Evolutionary conservation across 2,329 filamentous ascomycete genomes (phyloP), one percentile per base, ranked within the genome.

Genomic region (Cladosporium sp.): DNA sequence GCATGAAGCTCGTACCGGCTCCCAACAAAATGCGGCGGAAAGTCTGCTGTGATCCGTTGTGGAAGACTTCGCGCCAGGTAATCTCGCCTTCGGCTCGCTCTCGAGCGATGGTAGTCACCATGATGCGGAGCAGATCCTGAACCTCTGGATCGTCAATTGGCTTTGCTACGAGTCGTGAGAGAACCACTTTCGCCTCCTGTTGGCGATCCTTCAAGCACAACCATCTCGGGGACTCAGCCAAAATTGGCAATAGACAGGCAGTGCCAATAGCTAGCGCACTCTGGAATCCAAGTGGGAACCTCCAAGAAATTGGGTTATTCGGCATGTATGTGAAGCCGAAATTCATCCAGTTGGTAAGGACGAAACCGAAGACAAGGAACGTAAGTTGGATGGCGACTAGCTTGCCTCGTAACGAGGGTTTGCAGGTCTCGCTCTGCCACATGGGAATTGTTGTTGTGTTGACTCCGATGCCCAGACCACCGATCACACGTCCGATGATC

Each of bases 1-100:
- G 67, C 43, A 69, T 66, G 61, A 67, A 59, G 13, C 66, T 63
- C 43, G 64, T 82, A 10, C 81, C 83, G 0, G 84, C 80, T 3
- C 86, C 87, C 6, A 90, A 81, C 62, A 89, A 69, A 82, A 89
- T 87, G 36, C 88, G 82, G 8, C 87, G 84, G 77, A 88, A 85
- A 72, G 89, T 86, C 76, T 90, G 87, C 34, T 66, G 68, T 14
- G 53, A 34, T 13, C 66, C 68, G 32, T 64, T 64, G 21, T 54
- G 53, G 43, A 70, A 70, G 18, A 68, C 36, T 26, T 61, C 61
- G 8, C 59, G 59, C 65, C 65, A 68, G 26, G 58, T 61, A 7
- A 67, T 62, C 57, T 67, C 49, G 18, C 65, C 63, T 25, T 67
- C 65, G 5, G 65, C 67, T n/a, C 60, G 60, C 63, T 68, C 67